Base-by-base conservation (phyloP, 2,329 filamentous ascomycete species). In the Sporothrix brasiliensis region DNA sequence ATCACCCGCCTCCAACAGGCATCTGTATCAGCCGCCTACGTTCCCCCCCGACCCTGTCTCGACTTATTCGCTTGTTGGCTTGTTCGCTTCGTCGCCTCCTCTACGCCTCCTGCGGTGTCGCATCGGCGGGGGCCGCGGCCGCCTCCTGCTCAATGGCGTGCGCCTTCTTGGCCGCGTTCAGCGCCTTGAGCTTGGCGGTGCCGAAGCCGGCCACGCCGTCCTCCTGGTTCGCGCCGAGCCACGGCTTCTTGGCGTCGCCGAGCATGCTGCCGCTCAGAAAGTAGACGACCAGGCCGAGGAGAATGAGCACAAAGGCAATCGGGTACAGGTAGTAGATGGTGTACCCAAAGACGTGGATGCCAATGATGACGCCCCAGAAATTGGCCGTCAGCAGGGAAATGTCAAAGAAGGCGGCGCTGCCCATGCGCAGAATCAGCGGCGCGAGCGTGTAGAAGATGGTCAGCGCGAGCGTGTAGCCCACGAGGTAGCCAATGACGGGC, bases 291-390 rank as follows among this genome's bases (percentile, higher is more conserved):
- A 97, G 87, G 0, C 95, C 94, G 39, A 94, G 69, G 74, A 99
- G 89, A 79, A 99, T 98, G 75, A 94, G 85, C 11, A 97, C 92
- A 79, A 99, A 99, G 14, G 95, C 94, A 77, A 97, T 92, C 5
- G 95, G 94, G 81, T 99, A 99, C 81, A 97, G 86, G 85, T 88
- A 97, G 81, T 97, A 92, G 71, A 99, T 88, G 53, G 81, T 81
- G 75, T 91, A 87, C 58, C 90, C 88, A 77, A 99, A 97, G 65
- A 98, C 92, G 78, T 90, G 87, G 75, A 96, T 88, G 66, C 95
- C 95, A 75, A 99, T 94, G 75, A 96, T 91, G 73, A 97, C 91
- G 74, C 93, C 94, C 95, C 95, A 99, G 83, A 98, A 98, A 81
- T 97, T 97, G 76, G 90, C 92, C 2, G 95, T 98, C 72, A 99